Evolutionary conservation across 371 early-diverging fungal species (phyloP), one percentile per base, ranked within the genome.

Genomic region (Syncephalis fuscata): DNA sequence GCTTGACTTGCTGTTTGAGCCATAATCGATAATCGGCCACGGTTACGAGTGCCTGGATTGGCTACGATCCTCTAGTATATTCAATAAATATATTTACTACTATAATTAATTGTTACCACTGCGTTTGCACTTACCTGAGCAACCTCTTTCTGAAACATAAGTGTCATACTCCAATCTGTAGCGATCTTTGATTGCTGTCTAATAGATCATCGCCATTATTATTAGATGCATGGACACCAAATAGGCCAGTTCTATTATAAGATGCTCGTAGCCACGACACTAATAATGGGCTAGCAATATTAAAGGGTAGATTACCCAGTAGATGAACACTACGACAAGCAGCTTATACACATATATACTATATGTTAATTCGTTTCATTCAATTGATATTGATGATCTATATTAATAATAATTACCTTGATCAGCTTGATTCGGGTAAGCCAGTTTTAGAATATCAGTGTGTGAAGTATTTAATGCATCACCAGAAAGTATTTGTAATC

Each of bases 91-190:
- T 47, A 21, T 39, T 46, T 3, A 45, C 38, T 25, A 38, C 27
- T 20, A 44, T 45, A 46, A 22, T 47, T 37, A 50, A 7, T 21
- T 19, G 14, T 10, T 2, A 21, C 44, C 19, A 47, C 19, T 19
- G 8, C 4, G 38, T 7, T 40, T 1, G n/a, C 3, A 50, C 52
- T 55, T 67, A 76, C 75, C 54, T 77, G 64, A 11, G 74, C 88
- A 7, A 88, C 87, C 56, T 88, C 88, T 49, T 75, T 78, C 56
- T 88, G 88, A 63, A 88, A 88, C 86, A 86, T 88, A 22, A 88
- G 61, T 14, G 84, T 79, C 82, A 87, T 78, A 46, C 73, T 72
- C 3, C 72, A 67, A 16, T 63, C 55, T 0, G n/a, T n/a, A n/a
- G n/a, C n/a, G n/a, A n/a, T n/a, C n/a, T n/a, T n/a, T n/a, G n/a